Conservation (phyloP, 371 early-diverging fungal species). For the Mortierella sp. region DNA sequence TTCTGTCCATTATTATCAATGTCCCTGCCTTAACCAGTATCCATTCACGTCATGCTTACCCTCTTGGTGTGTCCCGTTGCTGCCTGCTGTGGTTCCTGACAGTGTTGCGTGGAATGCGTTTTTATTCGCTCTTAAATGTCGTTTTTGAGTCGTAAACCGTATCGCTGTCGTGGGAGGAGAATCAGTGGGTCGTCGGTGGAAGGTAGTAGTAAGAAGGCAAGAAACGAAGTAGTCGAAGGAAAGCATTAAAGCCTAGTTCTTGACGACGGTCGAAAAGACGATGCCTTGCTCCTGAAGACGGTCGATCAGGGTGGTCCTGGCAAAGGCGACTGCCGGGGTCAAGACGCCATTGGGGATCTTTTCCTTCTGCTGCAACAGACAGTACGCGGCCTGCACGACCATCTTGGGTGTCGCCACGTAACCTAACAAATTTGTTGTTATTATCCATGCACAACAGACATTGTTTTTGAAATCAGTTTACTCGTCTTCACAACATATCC, state of each 20-base stretch:
- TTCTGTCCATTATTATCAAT: too few relatives aligned
- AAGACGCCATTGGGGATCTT: slow-evolving; percentile 70
- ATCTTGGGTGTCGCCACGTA: slow-evolving; percentile 75
- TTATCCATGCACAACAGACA: background rate
- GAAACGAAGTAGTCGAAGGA: background rate
- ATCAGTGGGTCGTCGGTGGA: background rate
- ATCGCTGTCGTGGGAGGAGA: too few relatives aligned
- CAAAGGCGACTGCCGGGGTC: slow-evolving; percentile 73
- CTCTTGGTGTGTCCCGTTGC: background rate
- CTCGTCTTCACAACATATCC: background rate
- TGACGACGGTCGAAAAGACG: slow-evolving; percentile 60
- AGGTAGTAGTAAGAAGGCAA: background rate
- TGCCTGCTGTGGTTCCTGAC: background rate
- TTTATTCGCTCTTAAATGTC: background rate
- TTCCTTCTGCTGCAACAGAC: slow-evolving; percentile 58
- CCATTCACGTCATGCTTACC: background rate
- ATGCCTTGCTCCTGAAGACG: slow-evolving; percentile 68
- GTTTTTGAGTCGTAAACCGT: too few relatives aligned
- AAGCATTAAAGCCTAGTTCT: slow-evolving; percentile 12
- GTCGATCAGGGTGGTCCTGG: slow-evolving; percentile 68
- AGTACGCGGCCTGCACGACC: slow-evolving; percentile 68
- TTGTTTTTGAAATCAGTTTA: background rate
- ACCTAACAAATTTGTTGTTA: slow-evolving; percentile 18
- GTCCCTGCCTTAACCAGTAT: too few relatives aligned
- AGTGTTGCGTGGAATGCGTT: background rate